A percentile compares a stretch with the other conserved stretches of the same genome.
Evolutionary conservation across 2,329 filamentous ascomycete species (phyloP).

Genomic region (Herpotrichia juniperi): DNA sequence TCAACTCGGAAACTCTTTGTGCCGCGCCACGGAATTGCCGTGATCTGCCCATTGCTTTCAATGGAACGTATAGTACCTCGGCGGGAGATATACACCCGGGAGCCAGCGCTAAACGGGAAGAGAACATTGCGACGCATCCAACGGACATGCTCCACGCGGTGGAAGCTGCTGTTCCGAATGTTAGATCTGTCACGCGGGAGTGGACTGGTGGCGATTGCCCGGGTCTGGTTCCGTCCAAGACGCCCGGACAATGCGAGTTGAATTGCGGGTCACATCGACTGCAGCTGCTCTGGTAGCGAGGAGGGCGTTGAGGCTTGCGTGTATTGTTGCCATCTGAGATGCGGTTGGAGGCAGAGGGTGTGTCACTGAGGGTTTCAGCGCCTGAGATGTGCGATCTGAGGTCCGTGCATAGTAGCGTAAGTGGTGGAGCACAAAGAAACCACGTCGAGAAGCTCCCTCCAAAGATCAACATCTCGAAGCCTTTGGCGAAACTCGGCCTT

Average conservation of each 20-base stretch:
- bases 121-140: constrained; percentile 8
- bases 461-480: not conserved
- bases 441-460: not conserved
- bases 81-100: constrained; percentile 12
- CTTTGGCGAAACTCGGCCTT: no score
- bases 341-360: constrained; percentile 26
- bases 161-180: constrained; percentile 15
- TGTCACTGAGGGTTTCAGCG: constrained; percentile 35
- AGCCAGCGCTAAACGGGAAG: constrained; percentile 4
- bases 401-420: not conserved
- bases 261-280: constrained; percentile 17
- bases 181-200: constrained; percentile 9
- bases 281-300: constrained; percentile 16
- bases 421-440: not conserved
- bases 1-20: constrained; percentile 23
- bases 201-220: constrained; percentile 7
- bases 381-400: constrained; percentile 5
- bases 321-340: constrained; percentile 32
- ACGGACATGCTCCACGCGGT: constrained; percentile 8
- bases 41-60: constrained; percentile 8
- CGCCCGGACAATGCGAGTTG: constrained; percentile 12
- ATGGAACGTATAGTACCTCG: constrained; percentile 18
- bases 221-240: constrained; percentile 12
- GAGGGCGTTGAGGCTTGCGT: constrained; percentile 15
- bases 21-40: constrained; percentile 29